Evolutionary conservation across 768 basidiomycete genomes (phyloP).

Genomic region (Scleroderma citrinum): DNA sequence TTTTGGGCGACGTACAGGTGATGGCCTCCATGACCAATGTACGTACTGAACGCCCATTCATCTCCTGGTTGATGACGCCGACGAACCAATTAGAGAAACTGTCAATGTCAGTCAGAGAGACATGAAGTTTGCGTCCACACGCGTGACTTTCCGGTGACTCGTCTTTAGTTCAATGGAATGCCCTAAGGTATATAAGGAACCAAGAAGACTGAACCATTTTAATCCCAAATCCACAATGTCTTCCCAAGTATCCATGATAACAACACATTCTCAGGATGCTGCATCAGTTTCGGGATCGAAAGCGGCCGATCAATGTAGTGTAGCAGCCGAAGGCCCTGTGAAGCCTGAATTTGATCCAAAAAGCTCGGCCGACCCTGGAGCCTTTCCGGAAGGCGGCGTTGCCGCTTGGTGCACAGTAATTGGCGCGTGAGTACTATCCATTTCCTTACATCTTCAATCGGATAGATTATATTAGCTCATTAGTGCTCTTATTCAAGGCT

Average conservation of each 20-base stretch:
- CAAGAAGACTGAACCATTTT: background rate
- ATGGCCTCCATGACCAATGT: no score
- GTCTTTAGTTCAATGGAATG: background rate
- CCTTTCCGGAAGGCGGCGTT: conserved; percentile 25
- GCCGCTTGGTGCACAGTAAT: conserved; percentile 21
- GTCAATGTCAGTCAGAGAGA: background rate
- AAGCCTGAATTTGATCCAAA: background rate
- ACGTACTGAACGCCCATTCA: no score
- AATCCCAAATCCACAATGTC: conserved; percentile 2
- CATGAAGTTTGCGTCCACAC: background rate
- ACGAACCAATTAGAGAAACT: background rate
- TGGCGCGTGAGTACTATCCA: conserved; percentile 15
- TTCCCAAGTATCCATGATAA: conserved; percentile 1
- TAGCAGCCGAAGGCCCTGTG: background rate
- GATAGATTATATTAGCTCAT: background rate
- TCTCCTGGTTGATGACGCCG: background rate
- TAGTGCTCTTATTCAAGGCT: conserved; percentile 28
- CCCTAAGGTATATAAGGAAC: background rate
- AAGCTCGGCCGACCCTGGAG: background rate
- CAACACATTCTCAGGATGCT: background rate
- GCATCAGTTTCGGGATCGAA: background rate
- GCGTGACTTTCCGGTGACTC: background rate
- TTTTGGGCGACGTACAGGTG: no score
- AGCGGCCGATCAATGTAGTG: background rate
- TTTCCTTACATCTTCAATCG: background rate